Evolutionary conservation across 257 asterid genomes (phyloP), one percentile per base, ranked within the genome.

Genomic region (Forsythia viridissima): DNA sequence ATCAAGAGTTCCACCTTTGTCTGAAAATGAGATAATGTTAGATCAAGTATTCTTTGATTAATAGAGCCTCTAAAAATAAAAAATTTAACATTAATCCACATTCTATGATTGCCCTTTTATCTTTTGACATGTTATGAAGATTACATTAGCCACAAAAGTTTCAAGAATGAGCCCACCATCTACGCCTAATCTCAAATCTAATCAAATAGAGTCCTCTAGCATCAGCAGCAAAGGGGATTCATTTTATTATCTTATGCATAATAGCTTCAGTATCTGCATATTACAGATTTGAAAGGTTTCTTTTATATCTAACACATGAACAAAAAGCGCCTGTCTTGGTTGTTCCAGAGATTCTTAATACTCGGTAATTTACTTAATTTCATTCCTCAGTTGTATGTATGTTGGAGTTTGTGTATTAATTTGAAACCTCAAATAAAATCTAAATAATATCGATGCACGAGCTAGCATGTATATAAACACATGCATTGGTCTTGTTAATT

Each of bases 171-270:
- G 24, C 24, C 52, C 52, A 3, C 59, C 66, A 51, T 44, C 66
- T 36, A 30, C 21, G 16, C 12, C 18, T 57, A 9, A 5, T 13
- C 52, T 61, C 38, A 0, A 55, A n/a, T 20, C 8, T 20, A 55
- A 24, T 55, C 16, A 24, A 15, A 3, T 21, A 20, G 36, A 21
- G 13, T 61, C 36, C 37, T 21, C 68, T 61, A 24, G 38, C 68
- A 61, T 61, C 68, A 20, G 37, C 12, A 21, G 70, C 3, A 21
- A 4, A 8, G 38, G 70, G 48, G 18, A 15, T 30, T 73, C 38
- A 5, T 30, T 82, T 30, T 77, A n/a, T 69, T 24, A 37, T 41
- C 69, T 59, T 70, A 39, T 70, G 82, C 20, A 67, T 72, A 42
- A 21, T 3, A 43, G 43, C 71, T 76, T 65, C 13, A 63, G 70